Percentiles rank a stretch among this genome's conserved stretches.
phyloP scores from a whole-genome alignment of 1,284 basidiomycete genomes.

The Psilocybe mexicana region DNA sequence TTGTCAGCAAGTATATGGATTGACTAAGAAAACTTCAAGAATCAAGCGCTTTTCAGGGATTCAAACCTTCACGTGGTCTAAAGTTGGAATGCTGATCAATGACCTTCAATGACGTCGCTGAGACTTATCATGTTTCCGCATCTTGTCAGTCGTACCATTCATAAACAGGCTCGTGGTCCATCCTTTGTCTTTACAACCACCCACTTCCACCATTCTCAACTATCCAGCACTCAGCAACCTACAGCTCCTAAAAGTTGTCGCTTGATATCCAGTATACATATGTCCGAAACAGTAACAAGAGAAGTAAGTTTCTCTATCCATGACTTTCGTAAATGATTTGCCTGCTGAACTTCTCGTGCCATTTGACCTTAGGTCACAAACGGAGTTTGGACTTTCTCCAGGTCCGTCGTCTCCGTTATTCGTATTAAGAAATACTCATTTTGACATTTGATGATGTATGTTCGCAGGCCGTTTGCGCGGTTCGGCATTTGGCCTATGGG shows the following conservation, averaged over 20 bases:
- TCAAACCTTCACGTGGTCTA: not conserved
- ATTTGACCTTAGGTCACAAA: slow-evolving; percentile 47
- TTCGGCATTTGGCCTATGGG: slow-evolving; percentile 73
- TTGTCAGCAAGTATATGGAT: too few relatives aligned
- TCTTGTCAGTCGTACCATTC: not conserved
- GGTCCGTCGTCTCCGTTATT: slow-evolving; percentile 36
- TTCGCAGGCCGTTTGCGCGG: slow-evolving; percentile 65
- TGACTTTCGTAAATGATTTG: too few relatives aligned
- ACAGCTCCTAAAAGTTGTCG: not conserved
- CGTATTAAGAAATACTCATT: not conserved
- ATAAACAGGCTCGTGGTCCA: not conserved
- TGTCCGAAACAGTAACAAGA: slow-evolving; percentile 38
- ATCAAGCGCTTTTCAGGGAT: too few relatives aligned
- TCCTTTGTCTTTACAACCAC: not conserved
- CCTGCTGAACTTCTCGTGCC: not conserved
- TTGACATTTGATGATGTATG: not conserved
- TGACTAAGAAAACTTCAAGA: too few relatives aligned
- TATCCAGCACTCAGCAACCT: not conserved
- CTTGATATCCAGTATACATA: not conserved
- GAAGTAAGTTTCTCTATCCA: slow-evolving; percentile 31
- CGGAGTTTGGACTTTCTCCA: slow-evolving; percentile 75
- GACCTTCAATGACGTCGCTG: not conserved
- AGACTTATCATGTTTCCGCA: not conserved
- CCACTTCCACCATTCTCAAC: not conserved
- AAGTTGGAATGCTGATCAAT: not conserved